phyloP scores from a whole-genome alignment of 106 monocot genomes.

The Narthecium ossifragum region DNA sequence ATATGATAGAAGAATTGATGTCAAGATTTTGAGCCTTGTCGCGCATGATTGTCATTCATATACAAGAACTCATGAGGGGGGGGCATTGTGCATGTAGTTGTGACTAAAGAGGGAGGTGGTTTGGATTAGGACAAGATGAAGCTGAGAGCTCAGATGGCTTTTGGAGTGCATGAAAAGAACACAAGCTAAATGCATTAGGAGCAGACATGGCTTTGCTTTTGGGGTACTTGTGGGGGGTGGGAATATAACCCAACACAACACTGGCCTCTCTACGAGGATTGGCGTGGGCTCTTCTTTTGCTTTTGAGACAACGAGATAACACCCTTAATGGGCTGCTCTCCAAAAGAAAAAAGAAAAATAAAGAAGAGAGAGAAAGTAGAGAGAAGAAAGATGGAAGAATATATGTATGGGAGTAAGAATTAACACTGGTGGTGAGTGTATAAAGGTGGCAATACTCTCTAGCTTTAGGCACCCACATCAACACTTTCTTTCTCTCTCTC shows the following conservation, averaged over 20 bases:
- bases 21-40: no score
- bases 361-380: not conserved
- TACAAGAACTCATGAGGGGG: no score
- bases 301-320: slow-evolving; percentile 7
- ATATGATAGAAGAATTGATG: no score
- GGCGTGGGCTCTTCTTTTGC: not conserved
- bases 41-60: no score
- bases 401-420: no score
- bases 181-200: slow-evolving; percentile 8
- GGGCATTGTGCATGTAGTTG: no score
- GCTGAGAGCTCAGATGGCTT: not conserved
- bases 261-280: slow-evolving; percentile 5
- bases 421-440: no score
- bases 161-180: not conserved
- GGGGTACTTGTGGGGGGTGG: slow-evolving; percentile 11
- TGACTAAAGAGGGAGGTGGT: no score
- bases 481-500: not conserved
- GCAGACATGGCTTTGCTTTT: slow-evolving; percentile 26
- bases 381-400: no score
- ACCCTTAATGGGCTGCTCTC: not conserved
- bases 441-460: slow-evolving; percentile 5
- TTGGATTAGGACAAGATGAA: no score
- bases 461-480: slow-evolving; percentile 4
- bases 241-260: slow-evolving; percentile 1
- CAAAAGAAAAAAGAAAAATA: not conserved